Percentiles rank a stretch among this genome's conserved stretches.
phyloP scores from a whole-genome alignment of 805 yeast genomes.

The Spathaspora girioi region DNA sequence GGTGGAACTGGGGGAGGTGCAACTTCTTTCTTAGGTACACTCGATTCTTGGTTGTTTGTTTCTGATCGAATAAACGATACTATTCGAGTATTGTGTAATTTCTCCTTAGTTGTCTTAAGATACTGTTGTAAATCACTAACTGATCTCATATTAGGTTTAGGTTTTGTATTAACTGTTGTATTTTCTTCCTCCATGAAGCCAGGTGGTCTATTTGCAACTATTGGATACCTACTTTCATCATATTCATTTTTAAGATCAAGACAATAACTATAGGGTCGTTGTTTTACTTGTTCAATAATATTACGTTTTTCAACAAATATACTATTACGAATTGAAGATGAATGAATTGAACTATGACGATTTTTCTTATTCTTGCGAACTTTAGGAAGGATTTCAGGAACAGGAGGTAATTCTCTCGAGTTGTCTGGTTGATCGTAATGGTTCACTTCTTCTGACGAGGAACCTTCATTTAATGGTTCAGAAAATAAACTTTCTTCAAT shows the following conservation, averaged over 20 bases:
- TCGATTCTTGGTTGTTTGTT: neutral
- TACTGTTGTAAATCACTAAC: neutral
- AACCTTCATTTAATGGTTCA: neutral
- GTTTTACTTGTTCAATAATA: slow-evolving; percentile 17
- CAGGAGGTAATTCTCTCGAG: neutral
- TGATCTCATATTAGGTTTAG: neutral
- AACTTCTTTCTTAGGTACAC: neutral
- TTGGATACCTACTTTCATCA: slow-evolving; percentile 7
- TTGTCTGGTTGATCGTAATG: neutral
- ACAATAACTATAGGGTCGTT: slow-evolving; percentile 24
- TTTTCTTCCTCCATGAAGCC: neutral
- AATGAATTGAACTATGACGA: neutral
- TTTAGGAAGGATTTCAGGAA: slow-evolving; percentile 6
- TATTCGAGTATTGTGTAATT: neutral
- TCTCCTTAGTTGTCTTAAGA: neutral
- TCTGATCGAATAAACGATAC: neutral
- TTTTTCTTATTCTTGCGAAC: slow-evolving; percentile 2
- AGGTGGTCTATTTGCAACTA: neutral
- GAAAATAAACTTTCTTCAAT: slow-evolving; percentile 11
- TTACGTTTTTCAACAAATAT: neutral
- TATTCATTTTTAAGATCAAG: slow-evolving; percentile 24
- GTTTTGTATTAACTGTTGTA: neutral
- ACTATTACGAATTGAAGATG: neutral
- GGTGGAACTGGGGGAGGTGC: neutral
- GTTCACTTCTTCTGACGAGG: neutral